These are phyloP conservation scores for Geotrichum carabidarum DNA, from an alignment of 1,139 yeast species.

Conservation along the genomic window DNA sequence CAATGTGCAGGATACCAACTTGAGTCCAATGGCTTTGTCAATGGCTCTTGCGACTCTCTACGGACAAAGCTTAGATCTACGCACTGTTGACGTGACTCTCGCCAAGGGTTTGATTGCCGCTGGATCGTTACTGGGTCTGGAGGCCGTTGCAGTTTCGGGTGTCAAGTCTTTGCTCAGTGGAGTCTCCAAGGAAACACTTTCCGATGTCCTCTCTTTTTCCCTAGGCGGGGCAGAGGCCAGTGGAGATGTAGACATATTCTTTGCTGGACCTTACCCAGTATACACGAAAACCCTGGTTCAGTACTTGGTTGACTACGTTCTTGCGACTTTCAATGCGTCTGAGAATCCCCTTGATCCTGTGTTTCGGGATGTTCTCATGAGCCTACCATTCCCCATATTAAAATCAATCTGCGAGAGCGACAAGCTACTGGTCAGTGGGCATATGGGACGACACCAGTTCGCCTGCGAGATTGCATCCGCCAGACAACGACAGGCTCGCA, in stretches of 20 bases:
- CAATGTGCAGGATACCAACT: conserved; percentile 50
- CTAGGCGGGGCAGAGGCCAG: conserved; percentile 9
- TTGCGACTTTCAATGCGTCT: conserved; percentile 25
- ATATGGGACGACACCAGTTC: conserved; percentile 34
- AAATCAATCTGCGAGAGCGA: conserved; percentile 33
- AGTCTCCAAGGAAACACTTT: conserved; percentile 26
- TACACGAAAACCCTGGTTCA: conserved; percentile 30
- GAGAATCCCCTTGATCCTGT: conserved; percentile 21
- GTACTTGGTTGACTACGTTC: conserved; percentile 27
- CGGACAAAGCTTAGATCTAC: conserved; percentile 32
- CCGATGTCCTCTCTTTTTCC: conserved; percentile 30
- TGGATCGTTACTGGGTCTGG: conserved; percentile 33
- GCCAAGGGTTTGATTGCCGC: conserved; percentile 35
- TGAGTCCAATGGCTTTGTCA: conserved; percentile 39
- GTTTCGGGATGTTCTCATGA: conserved; percentile 23
- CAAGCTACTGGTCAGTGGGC: conserved; percentile 24
- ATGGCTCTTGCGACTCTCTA: conserved; percentile 37
- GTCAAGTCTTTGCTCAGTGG: conserved; percentile 25
- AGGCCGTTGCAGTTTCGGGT: conserved; percentile 30
- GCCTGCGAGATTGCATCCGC: conserved; percentile 30
- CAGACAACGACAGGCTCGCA: conserved; percentile 27
- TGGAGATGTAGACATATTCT: conserved; percentile 18
- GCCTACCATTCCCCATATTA: conserved; percentile 31
- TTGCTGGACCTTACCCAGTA: conserved; percentile 37
- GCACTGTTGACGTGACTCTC: conserved; percentile 25